A percentile compares a stretch with the other conserved stretches of the same genome.
Evolutionary conservation across 768 basidiomycete genomes (phyloP).

Genomic region (Paxillus ammoniavirescens): DNA sequence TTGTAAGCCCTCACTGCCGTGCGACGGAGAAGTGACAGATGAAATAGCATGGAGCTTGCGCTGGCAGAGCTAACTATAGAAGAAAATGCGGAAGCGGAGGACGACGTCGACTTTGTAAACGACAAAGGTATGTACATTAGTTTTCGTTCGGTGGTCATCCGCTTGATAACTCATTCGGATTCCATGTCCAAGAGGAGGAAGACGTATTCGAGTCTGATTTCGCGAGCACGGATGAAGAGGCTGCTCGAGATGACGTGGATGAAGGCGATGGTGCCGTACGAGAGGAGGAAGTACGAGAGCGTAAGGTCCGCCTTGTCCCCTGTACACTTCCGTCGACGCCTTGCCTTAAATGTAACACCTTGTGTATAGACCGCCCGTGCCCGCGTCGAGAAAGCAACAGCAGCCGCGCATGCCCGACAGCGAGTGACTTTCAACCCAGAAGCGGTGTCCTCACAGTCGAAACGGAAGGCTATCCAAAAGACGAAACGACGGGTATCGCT

Average conservation of each 20-base stretch:
- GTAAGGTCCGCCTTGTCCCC: conserved; percentile 14
- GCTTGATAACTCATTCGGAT: background rate
- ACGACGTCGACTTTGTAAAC: conserved; percentile 70
- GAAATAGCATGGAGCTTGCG: conserved; percentile 69
- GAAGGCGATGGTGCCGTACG: conserved; percentile 54
- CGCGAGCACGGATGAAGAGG: conserved; percentile 76
- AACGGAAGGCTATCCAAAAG: conserved; percentile 19
- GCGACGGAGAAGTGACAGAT: conserved; percentile 4
- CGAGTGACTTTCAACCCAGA: conserved; percentile 68
- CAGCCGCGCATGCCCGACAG: conserved; percentile 64
- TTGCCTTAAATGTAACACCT: background rate
- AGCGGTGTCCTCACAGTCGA: conserved; percentile 30
- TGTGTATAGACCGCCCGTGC: conserved; percentile 49
- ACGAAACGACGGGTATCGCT: conserved; percentile 52
- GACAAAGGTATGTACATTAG: conserved; percentile 50
- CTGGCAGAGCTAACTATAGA: conserved; percentile 56
- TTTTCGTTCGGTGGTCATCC: background rate
- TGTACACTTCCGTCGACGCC: too few relatives aligned
- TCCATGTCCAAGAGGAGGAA: conserved; percentile 58
- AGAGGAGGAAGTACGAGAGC: conserved; percentile 58
- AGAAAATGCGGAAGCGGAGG: conserved; percentile 57
- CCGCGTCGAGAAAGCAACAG: conserved; percentile 60
- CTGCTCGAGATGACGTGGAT: conserved; percentile 49
- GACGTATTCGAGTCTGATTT: conserved; percentile 85
- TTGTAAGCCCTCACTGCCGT: background rate